Percentiles rank a stretch among this genome's conserved stretches.
These are phyloP conservation scores for Ophiostoma perfectum DNA, from an alignment of 2,329 filamentous ascomycete species.

Conservation along the genomic window DNA sequence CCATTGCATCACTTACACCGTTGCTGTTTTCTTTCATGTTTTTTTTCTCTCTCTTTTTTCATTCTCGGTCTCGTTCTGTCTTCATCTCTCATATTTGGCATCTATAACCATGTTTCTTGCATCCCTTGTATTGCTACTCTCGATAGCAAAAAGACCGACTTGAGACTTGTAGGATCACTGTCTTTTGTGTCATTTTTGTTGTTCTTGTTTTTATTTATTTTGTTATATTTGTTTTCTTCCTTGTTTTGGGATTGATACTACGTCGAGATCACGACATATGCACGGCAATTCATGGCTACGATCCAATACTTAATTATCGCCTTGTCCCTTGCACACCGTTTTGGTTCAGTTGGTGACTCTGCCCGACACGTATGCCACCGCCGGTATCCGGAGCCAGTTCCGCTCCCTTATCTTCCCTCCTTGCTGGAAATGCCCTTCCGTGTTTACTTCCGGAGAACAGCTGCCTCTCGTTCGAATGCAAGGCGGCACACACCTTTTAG, in stretches of 20 bases:
- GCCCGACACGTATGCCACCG: background rate
- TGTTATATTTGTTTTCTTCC: background rate
- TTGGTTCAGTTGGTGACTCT: too few relatives aligned
- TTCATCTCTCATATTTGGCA: background rate
- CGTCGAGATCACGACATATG: too few relatives aligned
- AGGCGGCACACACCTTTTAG: background rate
- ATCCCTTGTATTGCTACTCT: background rate
- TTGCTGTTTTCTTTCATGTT: background rate
- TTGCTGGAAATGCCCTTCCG: background rate
- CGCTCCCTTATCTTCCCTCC: background rate
- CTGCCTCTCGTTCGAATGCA: background rate
- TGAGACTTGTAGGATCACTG: background rate
- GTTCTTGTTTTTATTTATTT: background rate
- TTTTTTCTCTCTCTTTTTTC: background rate
- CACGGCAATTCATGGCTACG: too few relatives aligned
- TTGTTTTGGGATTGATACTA: background rate
- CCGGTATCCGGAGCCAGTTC: background rate
- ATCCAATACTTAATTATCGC: too few relatives aligned
- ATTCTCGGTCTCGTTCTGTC: background rate
- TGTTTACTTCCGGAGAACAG: background rate
- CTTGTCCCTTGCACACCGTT: too few relatives aligned
- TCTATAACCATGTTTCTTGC: background rate
- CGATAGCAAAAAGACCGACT: background rate
- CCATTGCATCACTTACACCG: conserved; percentile 9
- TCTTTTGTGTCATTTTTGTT: background rate